These are phyloP conservation scores for Linanthus parryae DNA, from an alignment of 148 eudicot species.

Conservation along the genomic window DNA sequence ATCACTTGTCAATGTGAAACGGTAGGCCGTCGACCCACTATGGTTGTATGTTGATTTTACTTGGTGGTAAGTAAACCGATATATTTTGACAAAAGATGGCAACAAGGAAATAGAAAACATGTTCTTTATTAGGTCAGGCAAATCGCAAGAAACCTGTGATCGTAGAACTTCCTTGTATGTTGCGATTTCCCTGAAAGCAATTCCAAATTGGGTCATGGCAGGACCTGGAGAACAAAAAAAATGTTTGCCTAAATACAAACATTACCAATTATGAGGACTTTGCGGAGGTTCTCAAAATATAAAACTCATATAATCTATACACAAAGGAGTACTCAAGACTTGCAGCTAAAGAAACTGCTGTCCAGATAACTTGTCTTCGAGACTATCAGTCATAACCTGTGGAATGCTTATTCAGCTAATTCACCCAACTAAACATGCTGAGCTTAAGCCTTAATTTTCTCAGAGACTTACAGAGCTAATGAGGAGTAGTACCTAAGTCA, in stretches of 20 bases:
- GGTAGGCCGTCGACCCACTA: no score
- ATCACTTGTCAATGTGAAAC: no score
- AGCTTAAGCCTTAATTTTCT: background rate
- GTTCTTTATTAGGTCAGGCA: no score
- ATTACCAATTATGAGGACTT: background rate
- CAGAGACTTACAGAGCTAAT: background rate
- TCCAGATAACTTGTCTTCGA: no score
- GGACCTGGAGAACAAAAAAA: conserved; percentile 46
- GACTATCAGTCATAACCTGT: no score
- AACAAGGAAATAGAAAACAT: no score
- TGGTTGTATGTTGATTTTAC: no score
- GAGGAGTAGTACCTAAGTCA: background rate
- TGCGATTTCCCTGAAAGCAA: conserved; percentile 80
- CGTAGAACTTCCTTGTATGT: conserved; percentile 92
- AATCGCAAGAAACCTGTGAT: conserved; percentile 44
- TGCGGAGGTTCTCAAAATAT: background rate
- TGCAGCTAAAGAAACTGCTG: background rate
- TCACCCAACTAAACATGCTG: conserved; percentile 7
- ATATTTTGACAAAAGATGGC: no score
- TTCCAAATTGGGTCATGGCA: conserved; percentile 72
- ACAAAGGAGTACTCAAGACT: background rate
- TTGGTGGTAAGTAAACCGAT: no score
- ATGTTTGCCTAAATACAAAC: conserved; percentile 1
- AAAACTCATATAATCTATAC: background rate
- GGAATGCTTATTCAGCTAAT: conserved; percentile 1